Base-by-base conservation (phyloP, 441 rosid genomes). In the Theobroma grandiflorum region DNA sequence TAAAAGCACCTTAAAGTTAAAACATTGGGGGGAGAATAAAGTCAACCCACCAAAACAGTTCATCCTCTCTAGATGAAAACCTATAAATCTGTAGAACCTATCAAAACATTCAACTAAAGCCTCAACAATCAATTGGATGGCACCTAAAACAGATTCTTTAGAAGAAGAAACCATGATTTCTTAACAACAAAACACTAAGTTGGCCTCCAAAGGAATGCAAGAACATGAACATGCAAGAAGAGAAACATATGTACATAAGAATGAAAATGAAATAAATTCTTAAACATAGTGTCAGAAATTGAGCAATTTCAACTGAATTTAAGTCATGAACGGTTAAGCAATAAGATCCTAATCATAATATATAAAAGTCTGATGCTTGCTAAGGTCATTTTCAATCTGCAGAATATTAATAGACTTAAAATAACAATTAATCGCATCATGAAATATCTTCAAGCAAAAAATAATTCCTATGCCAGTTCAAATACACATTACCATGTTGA, bases 401-500 rank as follows among this genome's bases (percentile, higher is more conserved):
- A 73, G 26, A 26, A 43, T 15, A 22, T 43, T 42, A 45, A 26
- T 22, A 40, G 2, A 8, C 22, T 76, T 6, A 43, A 59, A 75
- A 49, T 45, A 33, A 62, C 26, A 57, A 33, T 33, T 16, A 26
- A 26, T 26, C 31, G 1, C 37, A 22, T 15, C 12, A 40, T 5
- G 59, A 71, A 49, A 22, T 12, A 43, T 10, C 0, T 58, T 26
- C 40, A 11, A 53, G 14, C 14, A 38, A n/a, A 40, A 38, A 59
- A 63, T 16, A 69, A 38, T 58, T 58, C 42, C 20, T 40, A 14
- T 20, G 72, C 62, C 47, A 20, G 18, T n/a, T 6, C 63, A 38
- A 40, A 66, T n/a, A 31, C 55, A 20, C 6, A 70, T 83, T 89
- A 97, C 99, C 99, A 64, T 86, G 84, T 85, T 88, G 93, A 84